Conservation (phyloP, 352 stramenopile species). For the Pythium utonaiense region DNA sequence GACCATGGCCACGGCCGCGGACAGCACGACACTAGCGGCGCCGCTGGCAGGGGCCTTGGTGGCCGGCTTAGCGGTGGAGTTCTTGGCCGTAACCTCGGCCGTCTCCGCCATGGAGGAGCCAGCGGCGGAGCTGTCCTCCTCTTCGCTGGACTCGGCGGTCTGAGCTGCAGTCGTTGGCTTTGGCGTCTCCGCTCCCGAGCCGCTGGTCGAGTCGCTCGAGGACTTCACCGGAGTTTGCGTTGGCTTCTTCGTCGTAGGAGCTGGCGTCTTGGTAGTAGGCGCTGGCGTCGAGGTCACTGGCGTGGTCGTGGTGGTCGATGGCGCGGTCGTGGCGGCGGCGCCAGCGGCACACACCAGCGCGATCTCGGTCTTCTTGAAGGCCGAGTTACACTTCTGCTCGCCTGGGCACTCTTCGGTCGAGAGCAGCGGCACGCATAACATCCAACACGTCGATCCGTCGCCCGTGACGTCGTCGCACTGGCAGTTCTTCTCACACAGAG, state of each 20-base stretch:
- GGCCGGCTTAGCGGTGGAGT: not conserved
- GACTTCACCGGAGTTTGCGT: not conserved
- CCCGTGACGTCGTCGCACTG: conserved; percentile 15
- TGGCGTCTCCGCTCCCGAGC: not conserved
- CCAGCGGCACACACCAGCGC: conserved; percentile 22
- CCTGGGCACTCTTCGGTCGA: conserved; percentile 18
- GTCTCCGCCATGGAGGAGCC: not conserved
- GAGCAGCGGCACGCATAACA: conserved; percentile 25
- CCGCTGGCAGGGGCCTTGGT: not conserved
- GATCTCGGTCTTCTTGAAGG: conserved; percentile 19
- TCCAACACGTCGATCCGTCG: conserved; percentile 21
- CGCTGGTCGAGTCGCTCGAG: not conserved
- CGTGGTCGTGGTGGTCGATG: not conserved
- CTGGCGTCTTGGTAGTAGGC: conserved; percentile 5
- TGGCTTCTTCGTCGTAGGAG: conserved; percentile 6
- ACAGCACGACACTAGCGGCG: not conserved
- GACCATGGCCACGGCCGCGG: not conserved
- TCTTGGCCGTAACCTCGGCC: not conserved
- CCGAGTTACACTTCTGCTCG: conserved; percentile 28
- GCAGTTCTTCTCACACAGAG: conserved; percentile 18
- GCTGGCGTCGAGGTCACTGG: conserved; percentile 5
- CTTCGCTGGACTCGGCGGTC: not conserved
- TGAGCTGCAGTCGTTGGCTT: not conserved
- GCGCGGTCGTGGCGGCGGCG: not conserved
- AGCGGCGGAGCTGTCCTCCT: not conserved